Base-by-base conservation (phyloP, 257 asterid genomes). In the Jasminum sambac region DNA sequence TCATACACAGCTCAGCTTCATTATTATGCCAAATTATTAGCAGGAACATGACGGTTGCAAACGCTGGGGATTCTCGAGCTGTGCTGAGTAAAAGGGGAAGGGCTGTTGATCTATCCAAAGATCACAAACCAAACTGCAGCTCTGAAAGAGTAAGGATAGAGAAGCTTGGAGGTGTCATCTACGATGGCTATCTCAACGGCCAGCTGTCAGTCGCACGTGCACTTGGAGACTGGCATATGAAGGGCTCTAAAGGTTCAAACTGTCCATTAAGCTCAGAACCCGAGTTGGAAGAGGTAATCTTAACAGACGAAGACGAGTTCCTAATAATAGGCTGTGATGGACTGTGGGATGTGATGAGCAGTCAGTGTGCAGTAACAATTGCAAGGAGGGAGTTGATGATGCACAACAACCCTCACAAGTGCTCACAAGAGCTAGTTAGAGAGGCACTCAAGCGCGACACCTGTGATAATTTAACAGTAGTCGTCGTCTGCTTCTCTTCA, bases 281-380 rank as follows among this genome's bases (percentile, higher is more conserved):
- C 0, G 96, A 92, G 79, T 68, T 92, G 39, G 85, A 86, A 71
- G 96, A 92, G 79, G 24, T 88, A 60, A 70, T 76, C 63, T 68
- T 92, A 63, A 76, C 87, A 4, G 95, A 85, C 66, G 96, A 90
- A 80, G 98, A 92, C 6, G 92, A 92, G 86, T 92, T 92, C 81
- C 72, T 92, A 78, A 87, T 92, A 25, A 88, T 90, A 1, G 98
- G 96, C 1, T 88, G 96, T 11, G 96, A 92, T 74, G 98, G 98
- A 13, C 68, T 92, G 13, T 92, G 98, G 98, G 96, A 92, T 44
- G 95, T 92, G 11, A 92, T 90, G 96, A 92, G 98, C 39, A 92
- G 96, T 78, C 96, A 88, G 62, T 92, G 84, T 24, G 96, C 96
- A 0, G 96, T 92, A 12, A 90, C 96, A 23, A 81, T 92, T 8